Conservation (phyloP, 768 basidiomycete species). For the Naganishia vishniacii region DNA sequence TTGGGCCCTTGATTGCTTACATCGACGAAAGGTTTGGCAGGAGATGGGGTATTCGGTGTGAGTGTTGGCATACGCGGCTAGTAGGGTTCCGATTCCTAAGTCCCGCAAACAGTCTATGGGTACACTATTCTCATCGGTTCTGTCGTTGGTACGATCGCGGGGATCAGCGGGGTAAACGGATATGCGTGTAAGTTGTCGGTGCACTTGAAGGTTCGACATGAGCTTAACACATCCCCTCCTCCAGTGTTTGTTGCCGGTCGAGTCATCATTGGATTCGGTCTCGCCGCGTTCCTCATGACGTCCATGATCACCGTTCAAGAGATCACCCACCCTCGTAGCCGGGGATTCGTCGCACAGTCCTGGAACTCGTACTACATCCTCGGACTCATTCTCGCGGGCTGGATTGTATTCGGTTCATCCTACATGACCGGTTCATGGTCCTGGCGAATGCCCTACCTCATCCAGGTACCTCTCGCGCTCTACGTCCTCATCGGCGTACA, state of each 20-base stretch:
- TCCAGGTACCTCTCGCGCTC: conserved; percentile 46
- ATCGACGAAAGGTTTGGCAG: conserved; percentile 48
- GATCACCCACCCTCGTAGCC: conserved; percentile 49
- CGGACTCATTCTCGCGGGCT: conserved; percentile 46
- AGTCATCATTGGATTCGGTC: conserved; percentile 46
- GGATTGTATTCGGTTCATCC: conserved; percentile 43
- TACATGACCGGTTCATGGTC: conserved; percentile 44
- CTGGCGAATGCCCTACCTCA: conserved; percentile 49
- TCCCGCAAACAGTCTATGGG: conserved; percentile 42
- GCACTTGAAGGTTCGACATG: neutral
- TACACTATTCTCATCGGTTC: conserved; percentile 46
- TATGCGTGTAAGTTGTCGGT: conserved; percentile 41
- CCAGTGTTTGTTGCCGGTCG: conserved; percentile 45
- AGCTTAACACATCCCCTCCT: neutral
- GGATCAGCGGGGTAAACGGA: conserved; percentile 44
- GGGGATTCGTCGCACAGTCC: conserved; percentile 40
- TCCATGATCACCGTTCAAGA: conserved; percentile 48
- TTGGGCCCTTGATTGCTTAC: conserved; percentile 47
- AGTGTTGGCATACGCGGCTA: conserved; percentile 19
- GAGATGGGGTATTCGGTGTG: conserved; percentile 49
- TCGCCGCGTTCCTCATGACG: conserved; percentile 49
- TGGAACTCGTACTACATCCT: conserved; percentile 51
- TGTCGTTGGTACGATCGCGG: conserved; percentile 48
- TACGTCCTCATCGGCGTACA: conserved; percentile 48
- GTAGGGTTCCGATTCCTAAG: neutral